Conservation (phyloP, 495 filamentous ascomycete genomes). For the Neurospora hispaniola region DNA sequence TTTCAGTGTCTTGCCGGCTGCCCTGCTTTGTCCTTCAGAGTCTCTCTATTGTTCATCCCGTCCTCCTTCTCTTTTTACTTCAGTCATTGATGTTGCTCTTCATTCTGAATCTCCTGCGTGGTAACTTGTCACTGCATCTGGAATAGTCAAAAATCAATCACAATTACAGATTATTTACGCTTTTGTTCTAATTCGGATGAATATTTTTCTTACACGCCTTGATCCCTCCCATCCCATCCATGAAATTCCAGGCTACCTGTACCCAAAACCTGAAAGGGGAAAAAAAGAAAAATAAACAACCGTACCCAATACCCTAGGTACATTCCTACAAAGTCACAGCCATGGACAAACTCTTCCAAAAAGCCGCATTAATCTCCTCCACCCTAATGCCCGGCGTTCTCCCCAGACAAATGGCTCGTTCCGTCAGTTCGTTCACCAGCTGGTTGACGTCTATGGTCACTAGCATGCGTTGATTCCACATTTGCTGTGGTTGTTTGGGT, state of each 20-base stretch:
- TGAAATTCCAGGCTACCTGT: not conserved
- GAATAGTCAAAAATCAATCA: too few species aligned
- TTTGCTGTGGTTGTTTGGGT: not conserved
- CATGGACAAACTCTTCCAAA: conserved; percentile 23
- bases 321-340: conserved; percentile 6
- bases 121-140: too few species aligned
- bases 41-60: not conserved
- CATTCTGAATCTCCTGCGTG: not conserved
- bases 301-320: not conserved
- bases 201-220: not conserved
- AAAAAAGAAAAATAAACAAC: not conserved
- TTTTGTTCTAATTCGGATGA: too few species aligned
- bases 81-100: not conserved
- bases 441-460: conserved; percentile 19
- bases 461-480: not conserved
- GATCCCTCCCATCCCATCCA: not conserved
- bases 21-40: too few species aligned
- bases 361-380: conserved; percentile 48
- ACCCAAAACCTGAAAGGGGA: not conserved
- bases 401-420: conserved; percentile 45
- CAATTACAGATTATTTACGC: too few species aligned
- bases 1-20: too few species aligned
- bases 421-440: conserved; percentile 20
- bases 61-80: not conserved
- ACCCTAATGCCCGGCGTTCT: conserved; percentile 49